Base-by-base conservation (phyloP, 257 asterid species). In the Mentha longifolia region DNA sequence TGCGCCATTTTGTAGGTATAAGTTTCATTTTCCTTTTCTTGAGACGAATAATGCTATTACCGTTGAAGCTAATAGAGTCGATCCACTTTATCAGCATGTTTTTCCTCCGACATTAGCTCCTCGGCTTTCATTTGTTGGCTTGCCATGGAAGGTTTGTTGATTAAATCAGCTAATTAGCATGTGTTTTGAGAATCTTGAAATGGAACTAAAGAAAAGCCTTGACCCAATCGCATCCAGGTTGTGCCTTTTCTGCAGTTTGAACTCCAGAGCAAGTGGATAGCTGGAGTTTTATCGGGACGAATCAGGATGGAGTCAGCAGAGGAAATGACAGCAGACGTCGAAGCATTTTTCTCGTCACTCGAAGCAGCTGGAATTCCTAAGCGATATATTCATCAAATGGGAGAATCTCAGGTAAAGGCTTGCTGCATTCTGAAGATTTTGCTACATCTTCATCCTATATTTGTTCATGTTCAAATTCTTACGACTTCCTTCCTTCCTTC, bases 111-210 rank as follows among this genome's bases (percentile, higher is more conserved):
- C 84, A 37, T 76, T 87, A 52, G 97, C 95, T 22, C 98, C 98
- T 17, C 69, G 89, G 78, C 90, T 91, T 73, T 94, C 99, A 30
- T 94, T 91, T 77, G 90, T 94, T 65, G 99, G 99, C 65, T 66
- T 94, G 81, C 96, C 99, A 13, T 89, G 97, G 99, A 94, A 89
- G 99, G 99, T 91, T 68, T n/a, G n/a, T 22, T 22, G 39, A 35
- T 35, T 35, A 35, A 35, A 35, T 35, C 39, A 35, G 39, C 5
- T 35, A 6, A 35, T 35, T 35, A 35, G 39, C 39, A 30, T 16
- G 7, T 30, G 15, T 20, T 51, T 37, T 19, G 22, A 9, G 13
- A 20, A 25, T 33, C 31, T 47, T 19, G 49, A 66, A 51, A 52
- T 11, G 70, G 63, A 65, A 10, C 12, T 20, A 22, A 33, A 51